Evolutionary conservation across 257 asterid genomes (phyloP).

Genomic region (Solanum appendiculatum): DNA sequence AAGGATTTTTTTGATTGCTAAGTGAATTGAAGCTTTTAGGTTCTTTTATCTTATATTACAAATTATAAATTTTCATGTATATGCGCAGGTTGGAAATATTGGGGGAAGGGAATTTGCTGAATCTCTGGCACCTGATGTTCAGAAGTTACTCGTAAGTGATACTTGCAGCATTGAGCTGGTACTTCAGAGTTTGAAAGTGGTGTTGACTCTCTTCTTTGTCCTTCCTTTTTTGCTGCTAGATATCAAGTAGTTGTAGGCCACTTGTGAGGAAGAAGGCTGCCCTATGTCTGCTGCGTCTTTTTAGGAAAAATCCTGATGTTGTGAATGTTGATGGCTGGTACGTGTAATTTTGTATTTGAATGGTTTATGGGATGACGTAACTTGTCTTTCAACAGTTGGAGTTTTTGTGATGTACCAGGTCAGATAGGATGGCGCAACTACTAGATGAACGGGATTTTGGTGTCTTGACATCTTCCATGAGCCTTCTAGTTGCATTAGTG

Average conservation of each 20-base stretch:
- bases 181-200: neutral
- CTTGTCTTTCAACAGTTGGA: neutral
- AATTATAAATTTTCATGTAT: neutral
- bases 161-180: constrained; percentile 8
- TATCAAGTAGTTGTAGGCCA: constrained; percentile 96
- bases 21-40: neutral
- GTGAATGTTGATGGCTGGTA: constrained; percentile 99
- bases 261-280: constrained; percentile 99
- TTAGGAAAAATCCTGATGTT: constrained; percentile 92
- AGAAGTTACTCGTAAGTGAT: constrained; percentile 84
- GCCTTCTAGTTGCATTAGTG: constrained; percentile 94
- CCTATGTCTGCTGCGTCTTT: constrained; percentile 89
- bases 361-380: neutral
- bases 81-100: constrained; percentile 87
- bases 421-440: constrained; percentile 93
- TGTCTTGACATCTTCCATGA: constrained; percentile 93
- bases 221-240: constrained; percentile 25
- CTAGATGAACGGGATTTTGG: constrained; percentile 99
- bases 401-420: constrained; percentile 46
- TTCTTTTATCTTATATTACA: neutral
- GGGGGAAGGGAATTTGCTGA: constrained; percentile 99
- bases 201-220: constrained; percentile 1
- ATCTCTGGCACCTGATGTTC: constrained; percentile 99
- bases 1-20: neutral
- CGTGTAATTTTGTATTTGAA: neutral